A percentile compares a stretch with the other conserved stretches of the same genome.
Evolutionary conservation across 106 monocot species (phyloP).

Genomic region (Dendrobium nobile): DNA sequence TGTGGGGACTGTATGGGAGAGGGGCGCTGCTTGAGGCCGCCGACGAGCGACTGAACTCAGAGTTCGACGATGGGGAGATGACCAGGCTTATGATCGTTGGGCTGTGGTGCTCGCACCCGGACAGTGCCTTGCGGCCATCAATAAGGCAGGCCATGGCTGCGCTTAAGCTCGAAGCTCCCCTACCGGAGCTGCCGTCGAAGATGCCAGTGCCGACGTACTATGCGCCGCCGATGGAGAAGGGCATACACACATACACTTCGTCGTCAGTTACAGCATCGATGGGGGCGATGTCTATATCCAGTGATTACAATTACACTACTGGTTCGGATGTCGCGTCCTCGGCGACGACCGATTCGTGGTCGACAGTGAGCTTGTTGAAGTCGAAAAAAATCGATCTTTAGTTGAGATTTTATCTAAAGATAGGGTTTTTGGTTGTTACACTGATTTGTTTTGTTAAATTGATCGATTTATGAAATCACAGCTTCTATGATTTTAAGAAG

Average conservation of each 20-base stretch:
- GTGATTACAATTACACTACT: neutral
- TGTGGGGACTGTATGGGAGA: conserved; percentile 18
- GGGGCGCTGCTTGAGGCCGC: conserved; percentile 3
- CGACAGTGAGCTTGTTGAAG: neutral
- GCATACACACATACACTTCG: neutral
- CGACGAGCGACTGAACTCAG: neutral
- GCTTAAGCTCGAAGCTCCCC: conserved; percentile 8
- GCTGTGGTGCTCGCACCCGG: conserved; percentile 21
- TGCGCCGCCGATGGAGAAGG: neutral
- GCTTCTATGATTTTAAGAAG: too few relatives aligned
- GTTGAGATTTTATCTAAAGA: neutral
- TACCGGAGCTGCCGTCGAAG: conserved; percentile 3
- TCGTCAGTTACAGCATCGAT: neutral
- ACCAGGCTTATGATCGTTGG: conserved; percentile 11
- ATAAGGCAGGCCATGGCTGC: conserved; percentile 8
- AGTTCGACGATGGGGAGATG: conserved; percentile 9
- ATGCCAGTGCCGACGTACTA: conserved; percentile 16
- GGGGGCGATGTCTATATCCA: neutral
- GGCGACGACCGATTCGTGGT: neutral
- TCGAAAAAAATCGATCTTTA: neutral
- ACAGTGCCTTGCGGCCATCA: conserved; percentile 1
- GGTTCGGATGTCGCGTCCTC: neutral
- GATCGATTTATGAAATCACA: too few relatives aligned
- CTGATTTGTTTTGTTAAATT: too few relatives aligned
- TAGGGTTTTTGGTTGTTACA: too few relatives aligned